Evolutionary conservation across 78 protist genomes (phyloP), one percentile per base, ranked within the genome.

Genomic region (Andalucia godoyi): DNA sequence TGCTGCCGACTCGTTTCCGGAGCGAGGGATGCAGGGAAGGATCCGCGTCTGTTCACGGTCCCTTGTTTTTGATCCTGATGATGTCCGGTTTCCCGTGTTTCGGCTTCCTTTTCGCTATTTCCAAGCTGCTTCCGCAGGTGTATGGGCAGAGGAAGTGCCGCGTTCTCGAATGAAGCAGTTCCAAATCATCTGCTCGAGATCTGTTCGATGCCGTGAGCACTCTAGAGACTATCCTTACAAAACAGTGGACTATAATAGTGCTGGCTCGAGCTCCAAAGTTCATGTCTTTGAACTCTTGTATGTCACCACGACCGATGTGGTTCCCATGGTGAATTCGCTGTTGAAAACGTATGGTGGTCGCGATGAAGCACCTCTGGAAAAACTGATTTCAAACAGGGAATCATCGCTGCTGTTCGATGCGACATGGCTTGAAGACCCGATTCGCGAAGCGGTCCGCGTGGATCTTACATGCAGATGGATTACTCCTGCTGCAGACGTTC

Each of bases 401-500:
- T n/a, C n/a, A n/a, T n/a, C n/a, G n/a, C n/a, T n/a, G n/a, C n/a
- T n/a, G n/a, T n/a, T n/a, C n/a, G n/a, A n/a, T n/a, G n/a, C n/a
- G n/a, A n/a, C n/a, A n/a, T n/a, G n/a, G n/a, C n/a, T n/a, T n/a
- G n/a, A n/a, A n/a, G n/a, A n/a, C n/a, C n/a, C n/a, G n/a, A n/a
- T n/a, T n/a, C n/a, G n/a, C n/a, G n/a, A n/a, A n/a, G n/a, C n/a
- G n/a, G n/a, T n/a, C n/a, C n/a, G n/a, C n/a, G n/a, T n/a, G n/a
- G n/a, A n/a, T n/a, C n/a, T n/a, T n/a, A n/a, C n/a, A n/a, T n/a
- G n/a, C n/a, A n/a, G n/a, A n/a, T n/a, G 62, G 46, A 78, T 87
- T 36, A 59, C 77, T 29, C 90, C 93, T 29, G 55, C 85, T 25
- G 81, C 70, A 13, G 57, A 73, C 58, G 62, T 71, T 12, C 91